Base-by-base conservation (phyloP, 345 rosid species). In the Diplotaxis tenuifolia region DNA sequence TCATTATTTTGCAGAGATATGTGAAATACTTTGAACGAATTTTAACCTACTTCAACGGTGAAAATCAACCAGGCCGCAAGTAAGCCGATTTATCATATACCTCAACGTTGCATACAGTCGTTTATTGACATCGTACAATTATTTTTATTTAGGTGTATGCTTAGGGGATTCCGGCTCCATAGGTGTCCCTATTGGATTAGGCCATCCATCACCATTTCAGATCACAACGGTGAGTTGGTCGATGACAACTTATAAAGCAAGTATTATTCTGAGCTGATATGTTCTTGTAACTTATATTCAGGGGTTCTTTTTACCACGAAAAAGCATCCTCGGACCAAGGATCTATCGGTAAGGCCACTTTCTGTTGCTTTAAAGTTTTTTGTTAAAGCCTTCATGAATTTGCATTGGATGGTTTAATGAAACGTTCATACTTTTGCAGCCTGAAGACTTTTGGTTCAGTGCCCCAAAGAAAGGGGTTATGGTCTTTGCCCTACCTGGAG, bases 401-500 rank as follows among this genome's bases (percentile, higher is more conserved):
- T 18, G 18, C 12, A 28, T 20, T 58, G 22, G 50, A 42, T 23
- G 19, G 20, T 62, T 62, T 15, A 62, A 27, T 47, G 54, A 69
- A 45, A 50, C 28, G 67, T 68, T 28, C 12, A 55, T 14, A 42
- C 12, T 78, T 25, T 69, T 56, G 65, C 86, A 91, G 96, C 82
- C 96, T 5, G 96, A 91, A 82, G 94, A 91, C 75, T 84, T 81
- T 73, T 91, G 96, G 96, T 91, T 91, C 81, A 86, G 83, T 71
- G 95, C 96, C 18, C 96, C 96, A 25, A 88, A 86, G 83, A 91
- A 91, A 83, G 96, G 96, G 50, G 84, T 91, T 54, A 87, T 88
- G 92, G 95, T 91, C 72, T 91, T 91, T 80, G 90, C 96, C 61
- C 53, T 91, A 76, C 96, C 96, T 0, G 96, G 96, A 72, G 95